Evolutionary conservation across 2,329 filamentous ascomycete genomes (phyloP).

Genomic region (Penicillium sp.): DNA sequence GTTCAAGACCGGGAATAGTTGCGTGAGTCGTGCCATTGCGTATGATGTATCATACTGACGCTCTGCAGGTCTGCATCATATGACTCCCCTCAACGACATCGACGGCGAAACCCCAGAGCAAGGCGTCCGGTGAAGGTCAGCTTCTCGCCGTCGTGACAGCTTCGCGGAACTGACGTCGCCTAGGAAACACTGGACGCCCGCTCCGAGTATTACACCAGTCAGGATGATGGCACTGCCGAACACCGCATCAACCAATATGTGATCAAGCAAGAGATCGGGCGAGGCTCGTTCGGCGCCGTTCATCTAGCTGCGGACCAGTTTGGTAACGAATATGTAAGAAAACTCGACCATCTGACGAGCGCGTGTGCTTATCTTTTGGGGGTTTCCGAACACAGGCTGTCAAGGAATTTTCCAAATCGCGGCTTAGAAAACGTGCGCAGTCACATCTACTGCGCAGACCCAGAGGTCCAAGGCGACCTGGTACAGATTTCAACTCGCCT

Average conservation of each 20-base stretch:
- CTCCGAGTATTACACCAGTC: slow-evolving; percentile 82
- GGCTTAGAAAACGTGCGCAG: slow-evolving; percentile 84
- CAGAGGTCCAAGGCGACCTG: slow-evolving; percentile 55
- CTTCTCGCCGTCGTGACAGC: slow-evolving; percentile 5
- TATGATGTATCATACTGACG: slow-evolving; percentile 1
- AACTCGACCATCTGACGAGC: background rate
- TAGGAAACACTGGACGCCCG: slow-evolving; percentile 90
- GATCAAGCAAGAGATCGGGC: slow-evolving; percentile 93
- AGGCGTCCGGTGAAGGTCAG: slow-evolving; percentile 65
- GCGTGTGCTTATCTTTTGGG: slow-evolving; percentile 20
- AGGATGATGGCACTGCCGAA: slow-evolving; percentile 76
- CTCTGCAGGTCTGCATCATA: slow-evolving; percentile 47
- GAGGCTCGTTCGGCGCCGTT: slow-evolving; percentile 92
- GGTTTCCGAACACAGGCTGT: slow-evolving; percentile 65
- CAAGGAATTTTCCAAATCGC: slow-evolving; percentile 95
- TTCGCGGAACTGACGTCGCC: slow-evolving; percentile 14
- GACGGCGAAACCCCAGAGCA: slow-evolving; percentile 62
- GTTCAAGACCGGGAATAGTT: background rate
- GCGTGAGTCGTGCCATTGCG: slow-evolving; percentile 11
- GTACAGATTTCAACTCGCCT: slow-evolving; percentile 64
- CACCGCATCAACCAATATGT: slow-evolving; percentile 94
- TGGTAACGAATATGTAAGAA: slow-evolving; percentile 80
- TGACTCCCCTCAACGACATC: slow-evolving; percentile 66
- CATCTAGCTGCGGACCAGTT: slow-evolving; percentile 88
- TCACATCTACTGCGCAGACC: slow-evolving; percentile 78